A percentile compares a stretch with the other conserved stretches of the same genome.
Conservation (phyloP, 2,329 filamentous ascomycete genomes). For the Huntiella abstrusa region DNA sequence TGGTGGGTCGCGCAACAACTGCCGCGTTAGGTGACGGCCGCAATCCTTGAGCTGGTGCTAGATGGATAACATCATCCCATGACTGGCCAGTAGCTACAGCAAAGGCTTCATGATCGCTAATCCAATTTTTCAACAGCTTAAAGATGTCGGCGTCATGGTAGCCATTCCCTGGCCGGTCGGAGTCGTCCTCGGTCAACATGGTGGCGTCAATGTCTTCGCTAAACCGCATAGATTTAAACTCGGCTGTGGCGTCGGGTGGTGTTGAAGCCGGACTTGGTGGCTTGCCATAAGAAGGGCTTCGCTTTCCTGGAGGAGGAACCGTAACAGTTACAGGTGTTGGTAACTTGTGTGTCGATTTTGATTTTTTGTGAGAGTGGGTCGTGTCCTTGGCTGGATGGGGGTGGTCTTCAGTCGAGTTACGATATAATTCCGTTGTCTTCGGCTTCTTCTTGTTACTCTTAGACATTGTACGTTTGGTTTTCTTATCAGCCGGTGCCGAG, state of each 20-base stretch:
- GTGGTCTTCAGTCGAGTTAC: conserved; percentile 17
- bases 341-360: conserved; percentile 64
- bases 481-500: conserved; percentile 25
- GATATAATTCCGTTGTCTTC: conserved; percentile 48
- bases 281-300: conserved; percentile 44
- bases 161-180: too few relatives aligned
- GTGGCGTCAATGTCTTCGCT: too few relatives aligned
- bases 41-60: conserved; percentile 25
- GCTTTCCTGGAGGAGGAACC: conserved; percentile 40
- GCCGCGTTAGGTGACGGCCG: conserved; percentile 24
- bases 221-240: too few relatives aligned
- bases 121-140: conserved; percentile 47
- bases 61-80: conserved; percentile 48
- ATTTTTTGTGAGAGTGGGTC: conserved; percentile 44
- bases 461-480: conserved; percentile 51
- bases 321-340: conserved; percentile 33
- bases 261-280: conserved; percentile 61
- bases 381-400: not conserved
- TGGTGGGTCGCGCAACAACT: conserved; percentile 21
- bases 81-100: conserved; percentile 47
- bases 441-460: conserved; percentile 81
- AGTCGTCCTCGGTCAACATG: too few relatives aligned
- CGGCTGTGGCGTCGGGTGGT: conserved; percentile 37
- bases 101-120: conserved; percentile 53
- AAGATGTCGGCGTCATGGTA: too few relatives aligned